Conservation (phyloP, 2,329 filamentous ascomycete species). For the Tolypocladium ovalisporum region DNA sequence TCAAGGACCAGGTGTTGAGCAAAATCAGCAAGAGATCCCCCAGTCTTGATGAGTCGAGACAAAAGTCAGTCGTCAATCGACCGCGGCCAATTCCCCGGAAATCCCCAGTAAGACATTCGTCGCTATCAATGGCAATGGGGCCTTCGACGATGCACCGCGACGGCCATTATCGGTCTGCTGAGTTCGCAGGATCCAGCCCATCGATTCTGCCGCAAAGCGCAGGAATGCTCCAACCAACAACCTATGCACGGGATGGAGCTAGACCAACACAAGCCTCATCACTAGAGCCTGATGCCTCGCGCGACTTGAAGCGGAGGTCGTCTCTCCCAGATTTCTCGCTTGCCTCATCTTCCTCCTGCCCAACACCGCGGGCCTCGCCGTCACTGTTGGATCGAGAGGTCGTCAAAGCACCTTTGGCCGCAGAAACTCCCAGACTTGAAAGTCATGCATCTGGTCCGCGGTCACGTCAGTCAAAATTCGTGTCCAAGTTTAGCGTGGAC, state of each 20-base stretch:
- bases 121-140: not conserved
- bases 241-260: not conserved
- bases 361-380: not conserved
- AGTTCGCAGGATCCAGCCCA: not conserved
- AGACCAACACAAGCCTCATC: not conserved
- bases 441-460: not conserved
- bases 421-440: not conserved
- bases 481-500: conserved; percentile 21
- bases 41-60: not conserved
- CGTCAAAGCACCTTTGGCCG: not conserved
- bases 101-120: conserved; percentile 3
- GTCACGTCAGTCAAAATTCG: conserved; percentile 2
- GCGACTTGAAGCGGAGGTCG: not conserved
- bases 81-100: conserved; percentile 45
- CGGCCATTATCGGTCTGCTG: not conserved
- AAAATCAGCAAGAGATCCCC: conserved; percentile 5
- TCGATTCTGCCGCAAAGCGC: not conserved
- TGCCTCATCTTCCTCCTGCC: not conserved
- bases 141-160: not conserved
- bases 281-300: not conserved
- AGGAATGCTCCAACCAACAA: not conserved
- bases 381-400: not conserved
- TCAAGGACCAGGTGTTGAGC: conserved; percentile 33
- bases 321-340: not conserved
- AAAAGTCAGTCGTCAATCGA: conserved; percentile 37